Conservation (phyloP, 768 basidiomycete genomes). For the Lentinula aciculospora region DNA sequence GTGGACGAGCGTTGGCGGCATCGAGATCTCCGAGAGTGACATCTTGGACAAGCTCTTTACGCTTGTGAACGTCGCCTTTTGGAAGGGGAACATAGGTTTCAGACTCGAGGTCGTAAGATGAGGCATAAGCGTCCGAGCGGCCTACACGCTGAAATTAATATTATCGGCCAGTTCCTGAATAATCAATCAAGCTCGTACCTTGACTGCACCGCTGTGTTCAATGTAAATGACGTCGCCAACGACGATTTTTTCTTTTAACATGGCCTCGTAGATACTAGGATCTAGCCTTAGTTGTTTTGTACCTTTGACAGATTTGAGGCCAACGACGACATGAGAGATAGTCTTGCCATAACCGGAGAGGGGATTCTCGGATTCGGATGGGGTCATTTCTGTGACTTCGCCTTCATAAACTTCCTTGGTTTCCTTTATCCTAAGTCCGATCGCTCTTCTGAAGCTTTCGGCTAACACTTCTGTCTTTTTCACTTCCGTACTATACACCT, state of each 20-base stretch:
- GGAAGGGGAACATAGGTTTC: conserved; percentile 98
- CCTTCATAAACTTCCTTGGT: conserved; percentile 99
- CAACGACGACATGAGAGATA: conserved; percentile 95
- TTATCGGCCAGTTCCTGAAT: not conserved
- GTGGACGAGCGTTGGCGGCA: conserved; percentile 93
- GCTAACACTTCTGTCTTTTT: conserved; percentile 99
- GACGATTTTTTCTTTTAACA: conserved; percentile 94
- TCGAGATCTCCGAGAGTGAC: conserved; percentile 94
- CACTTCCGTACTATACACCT: conserved; percentile 95
- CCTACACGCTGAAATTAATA: conserved; percentile 70
- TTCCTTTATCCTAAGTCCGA: conserved; percentile 96
- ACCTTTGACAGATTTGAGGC: conserved; percentile 88
- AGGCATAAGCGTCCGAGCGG: conserved; percentile 94
- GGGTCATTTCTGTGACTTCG: conserved; percentile 95
- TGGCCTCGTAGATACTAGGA: conserved; percentile 94
- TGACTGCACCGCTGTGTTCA: conserved; percentile 94
- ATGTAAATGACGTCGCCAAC: conserved; percentile 97
- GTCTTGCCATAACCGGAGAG: conserved; percentile 98
- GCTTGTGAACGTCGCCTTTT: conserved; percentile 94
- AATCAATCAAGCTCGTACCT: conserved; percentile 44
- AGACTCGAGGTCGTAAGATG: conserved; percentile 95
- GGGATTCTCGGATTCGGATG: conserved; percentile 95
- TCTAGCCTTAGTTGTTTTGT: conserved; percentile 94
- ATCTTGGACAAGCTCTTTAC: conserved; percentile 93
- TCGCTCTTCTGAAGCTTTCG: conserved; percentile 91